Percentiles rank a stretch among this genome's conserved stretches.
These are phyloP conservation scores for Torrubiellomyces zombiae DNA, from an alignment of 2,329 filamentous ascomycete species.

Conservation along the genomic window DNA sequence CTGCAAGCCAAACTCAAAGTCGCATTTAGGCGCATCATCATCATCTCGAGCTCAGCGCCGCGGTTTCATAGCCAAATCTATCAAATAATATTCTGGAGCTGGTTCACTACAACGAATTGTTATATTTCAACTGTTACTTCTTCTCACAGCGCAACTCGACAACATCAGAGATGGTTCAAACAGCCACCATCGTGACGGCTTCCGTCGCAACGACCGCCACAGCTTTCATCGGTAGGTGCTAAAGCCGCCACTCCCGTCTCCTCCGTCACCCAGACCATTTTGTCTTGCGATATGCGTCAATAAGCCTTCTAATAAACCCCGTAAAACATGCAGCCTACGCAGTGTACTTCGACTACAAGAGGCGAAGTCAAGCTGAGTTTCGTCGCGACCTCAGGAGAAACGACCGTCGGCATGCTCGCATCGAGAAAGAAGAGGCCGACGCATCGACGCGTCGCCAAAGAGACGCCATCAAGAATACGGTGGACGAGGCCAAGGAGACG, in stretches of 20 bases:
- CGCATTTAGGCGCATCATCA: too few relatives aligned
- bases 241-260: conserved; percentile 1
- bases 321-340: conserved; percentile 43
- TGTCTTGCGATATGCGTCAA: not conserved
- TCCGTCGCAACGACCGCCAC: conserved; percentile 44
- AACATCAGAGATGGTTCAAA: conserved; percentile 25
- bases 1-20: too few relatives aligned
- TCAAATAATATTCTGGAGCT: too few relatives aligned
- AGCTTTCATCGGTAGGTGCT: conserved; percentile 37
- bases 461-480: conserved; percentile 55
- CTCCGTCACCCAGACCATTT: not conserved
- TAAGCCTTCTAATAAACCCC: not conserved
- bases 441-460: conserved; percentile 49
- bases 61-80: too few relatives aligned
- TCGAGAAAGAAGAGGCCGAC: conserved; percentile 56
- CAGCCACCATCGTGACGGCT: conserved; percentile 40
- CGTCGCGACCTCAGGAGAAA: conserved; percentile 55
- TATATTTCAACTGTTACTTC: too few relatives aligned
- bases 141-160: conserved; percentile 4
- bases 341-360: conserved; percentile 52
- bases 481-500: conserved; percentile 73
- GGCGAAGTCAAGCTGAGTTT: conserved; percentile 48
- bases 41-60: too few relatives aligned
- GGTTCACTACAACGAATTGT: too few relatives aligned
- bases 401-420: conserved; percentile 54